A percentile compares a stretch with the other conserved stretches of the same genome.
These are phyloP conservation scores for Fremontodendron californicum DNA, from an alignment of 345 rosid species.

Conservation along the genomic window DNA sequence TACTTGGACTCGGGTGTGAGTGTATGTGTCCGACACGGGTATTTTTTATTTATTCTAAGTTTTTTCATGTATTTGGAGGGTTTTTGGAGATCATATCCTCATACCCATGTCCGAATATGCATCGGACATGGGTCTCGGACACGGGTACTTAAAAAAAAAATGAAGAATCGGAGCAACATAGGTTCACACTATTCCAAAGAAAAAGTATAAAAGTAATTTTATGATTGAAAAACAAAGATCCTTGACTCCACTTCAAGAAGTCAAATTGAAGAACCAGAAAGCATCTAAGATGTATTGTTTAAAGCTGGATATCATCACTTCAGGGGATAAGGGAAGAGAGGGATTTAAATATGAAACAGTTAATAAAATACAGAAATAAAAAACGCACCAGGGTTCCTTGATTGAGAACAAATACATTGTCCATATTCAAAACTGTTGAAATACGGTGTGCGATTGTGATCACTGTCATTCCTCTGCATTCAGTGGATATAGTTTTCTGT, in stretches of 20 bases:
- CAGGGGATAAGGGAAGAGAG: not conserved
- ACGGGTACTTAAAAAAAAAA: no score
- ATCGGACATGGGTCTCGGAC: no score
- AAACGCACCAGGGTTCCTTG: slow-evolving; percentile 54
- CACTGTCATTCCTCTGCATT: slow-evolving; percentile 71
- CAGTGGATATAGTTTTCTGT: slow-evolving; percentile 61
- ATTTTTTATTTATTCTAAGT: no score
- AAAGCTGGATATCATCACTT: not conserved
- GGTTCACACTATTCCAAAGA: not conserved
- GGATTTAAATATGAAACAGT: not conserved
- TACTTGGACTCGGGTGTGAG: no score
- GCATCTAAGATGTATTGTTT: not conserved
- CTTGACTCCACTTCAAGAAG: not conserved
- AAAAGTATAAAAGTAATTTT: not conserved
- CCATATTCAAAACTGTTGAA: slow-evolving; percentile 73
- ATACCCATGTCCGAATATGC: no score
- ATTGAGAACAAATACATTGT: slow-evolving; percentile 63
- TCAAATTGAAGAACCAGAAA: not conserved
- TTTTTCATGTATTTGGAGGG: no score
- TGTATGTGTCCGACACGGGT: no score
- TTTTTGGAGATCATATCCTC: no score
- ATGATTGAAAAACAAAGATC: not conserved
- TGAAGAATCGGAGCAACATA: no score
- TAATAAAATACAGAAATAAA: not conserved
- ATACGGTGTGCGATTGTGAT: slow-evolving; percentile 94